Conservation (phyloP, 2,329 filamentous ascomycete genomes). For the Colletotrichum phormii region DNA sequence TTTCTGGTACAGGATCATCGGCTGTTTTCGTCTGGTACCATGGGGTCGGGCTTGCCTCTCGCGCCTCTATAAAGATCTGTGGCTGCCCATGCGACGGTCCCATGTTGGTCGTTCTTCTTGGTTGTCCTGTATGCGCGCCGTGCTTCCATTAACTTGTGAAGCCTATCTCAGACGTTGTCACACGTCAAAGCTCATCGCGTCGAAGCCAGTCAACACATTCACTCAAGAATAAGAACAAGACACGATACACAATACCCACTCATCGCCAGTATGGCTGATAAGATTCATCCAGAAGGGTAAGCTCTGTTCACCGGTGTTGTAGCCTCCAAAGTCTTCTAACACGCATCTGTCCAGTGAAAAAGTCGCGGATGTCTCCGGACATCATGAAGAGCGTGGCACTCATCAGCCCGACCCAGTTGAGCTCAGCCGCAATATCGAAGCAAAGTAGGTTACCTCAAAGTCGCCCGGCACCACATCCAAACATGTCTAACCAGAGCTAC, state of each 20-base stretch:
- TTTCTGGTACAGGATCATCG: slow-evolving; percentile 19
- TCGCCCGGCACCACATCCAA: neutral
- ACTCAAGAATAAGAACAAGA: neutral
- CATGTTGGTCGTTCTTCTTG: neutral
- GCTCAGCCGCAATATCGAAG: slow-evolving; percentile 53
- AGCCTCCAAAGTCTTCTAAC: neutral
- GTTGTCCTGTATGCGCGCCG: neutral
- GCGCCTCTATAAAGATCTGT: slow-evolving; percentile 31
- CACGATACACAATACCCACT: neutral
- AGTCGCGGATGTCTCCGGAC: slow-evolving; percentile 41
- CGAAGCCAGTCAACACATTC: neutral
- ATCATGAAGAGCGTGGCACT: slow-evolving; percentile 41
- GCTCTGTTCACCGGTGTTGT: neutral
- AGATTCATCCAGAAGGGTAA: slow-evolving; percentile 17
- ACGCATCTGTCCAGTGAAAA: slow-evolving; percentile 39
- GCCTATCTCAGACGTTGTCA: neutral
- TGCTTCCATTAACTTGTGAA: slow-evolving; percentile 16
- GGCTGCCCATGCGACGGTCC: slow-evolving; percentile 5
- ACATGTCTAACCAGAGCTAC: neutral
- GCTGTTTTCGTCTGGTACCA: slow-evolving; percentile 17
- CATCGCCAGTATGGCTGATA: slow-evolving; percentile 32
- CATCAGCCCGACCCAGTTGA: slow-evolving; percentile 41
- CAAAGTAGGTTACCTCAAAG: slow-evolving; percentile 49
- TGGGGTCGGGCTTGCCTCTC: neutral
- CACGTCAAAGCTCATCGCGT: neutral